phyloP scores from a whole-genome alignment of 2,329 filamentous ascomycete species.

The Cercospora janseana region DNA sequence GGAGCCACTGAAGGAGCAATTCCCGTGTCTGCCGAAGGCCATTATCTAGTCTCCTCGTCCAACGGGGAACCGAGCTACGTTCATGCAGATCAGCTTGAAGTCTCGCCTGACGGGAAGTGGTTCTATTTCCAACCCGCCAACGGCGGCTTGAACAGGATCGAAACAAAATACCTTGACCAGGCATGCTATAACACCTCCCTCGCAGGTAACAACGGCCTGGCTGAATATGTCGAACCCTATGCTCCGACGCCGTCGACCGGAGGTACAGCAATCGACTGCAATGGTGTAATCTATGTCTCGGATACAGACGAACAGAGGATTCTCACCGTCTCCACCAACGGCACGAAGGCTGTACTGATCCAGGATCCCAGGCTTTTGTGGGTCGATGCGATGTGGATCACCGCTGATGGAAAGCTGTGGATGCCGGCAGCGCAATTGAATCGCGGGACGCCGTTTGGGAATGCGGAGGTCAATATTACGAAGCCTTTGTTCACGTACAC shows the following conservation, averaged over 20 bases:
- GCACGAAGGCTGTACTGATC: conserved; percentile 31
- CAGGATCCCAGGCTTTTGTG: conserved; percentile 35
- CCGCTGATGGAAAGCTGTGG: conserved; percentile 29
- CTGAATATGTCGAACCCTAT: conserved; percentile 33
- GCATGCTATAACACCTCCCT: conserved; percentile 39
- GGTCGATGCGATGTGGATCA: conserved; percentile 38
- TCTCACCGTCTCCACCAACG: conserved; percentile 31
- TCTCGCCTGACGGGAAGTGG: conserved; percentile 40
- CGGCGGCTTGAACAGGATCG: conserved; percentile 40
- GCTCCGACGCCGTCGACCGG: conserved; percentile 40
- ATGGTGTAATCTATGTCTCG: conserved; percentile 41
- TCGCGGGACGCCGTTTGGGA: conserved; percentile 33
- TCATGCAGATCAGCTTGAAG: conserved; percentile 42
- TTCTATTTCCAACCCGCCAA: conserved; percentile 42
- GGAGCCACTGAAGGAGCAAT: conserved; percentile 29
- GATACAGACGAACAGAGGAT: conserved; percentile 38
- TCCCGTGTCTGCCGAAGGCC: conserved; percentile 37
- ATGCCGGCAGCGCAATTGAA: conserved; percentile 37
- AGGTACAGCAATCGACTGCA: conserved; percentile 41
- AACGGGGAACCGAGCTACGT: conserved; percentile 30
- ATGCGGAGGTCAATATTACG: conserved; percentile 29
- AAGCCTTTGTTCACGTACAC: conserved; percentile 32
- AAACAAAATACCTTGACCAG: conserved; percentile 38
- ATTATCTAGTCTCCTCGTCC: conserved; percentile 26
- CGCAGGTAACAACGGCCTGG: conserved; percentile 26